Evolutionary conservation across 345 rosid species (phyloP).

Genomic region (Luvunga scandens): DNA sequence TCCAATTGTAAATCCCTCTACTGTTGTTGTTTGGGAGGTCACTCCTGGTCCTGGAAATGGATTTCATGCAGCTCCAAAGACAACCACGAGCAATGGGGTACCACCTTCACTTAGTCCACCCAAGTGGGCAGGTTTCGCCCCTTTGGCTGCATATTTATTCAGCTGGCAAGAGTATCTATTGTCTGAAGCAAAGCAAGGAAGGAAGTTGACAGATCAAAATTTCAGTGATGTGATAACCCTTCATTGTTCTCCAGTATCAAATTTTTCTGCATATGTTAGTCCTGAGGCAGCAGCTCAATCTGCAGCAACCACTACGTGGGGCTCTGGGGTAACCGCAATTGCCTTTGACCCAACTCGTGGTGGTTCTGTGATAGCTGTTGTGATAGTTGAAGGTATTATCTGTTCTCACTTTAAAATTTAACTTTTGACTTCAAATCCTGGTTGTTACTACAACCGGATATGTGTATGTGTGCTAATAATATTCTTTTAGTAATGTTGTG

Average conservation of each 20-base stretch:
- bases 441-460: constrained; percentile 3
- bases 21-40: constrained; percentile 99
- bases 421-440: constrained; percentile 16
- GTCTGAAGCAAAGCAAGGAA: constrained; percentile 77
- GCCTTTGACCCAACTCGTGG: constrained; percentile 98
- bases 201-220: constrained; percentile 64
- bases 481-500: not conserved
- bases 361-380: constrained; percentile 97
- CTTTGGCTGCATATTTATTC: constrained; percentile 90
- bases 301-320: constrained; percentile 99
- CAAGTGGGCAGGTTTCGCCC: constrained; percentile 95
- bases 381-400: constrained; percentile 89
- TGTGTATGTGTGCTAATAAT: not conserved
- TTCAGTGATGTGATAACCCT: constrained; percentile 59
- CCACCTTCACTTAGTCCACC: constrained; percentile 91
- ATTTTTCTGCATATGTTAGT: constrained; percentile 97
- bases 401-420: constrained; percentile 9
- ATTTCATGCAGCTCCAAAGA: constrained; percentile 74
- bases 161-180: constrained; percentile 95
- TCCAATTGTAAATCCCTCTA: constrained; percentile 97
- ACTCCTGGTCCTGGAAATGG: constrained; percentile 96
- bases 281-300: constrained; percentile 98
- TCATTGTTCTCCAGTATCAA: constrained; percentile 97
- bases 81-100: constrained; percentile 56
- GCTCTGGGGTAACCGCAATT: constrained; percentile 99